These are phyloP conservation scores for Russula virescens DNA, from an alignment of 768 basidiomycete genomes.

Conservation along the genomic window DNA sequence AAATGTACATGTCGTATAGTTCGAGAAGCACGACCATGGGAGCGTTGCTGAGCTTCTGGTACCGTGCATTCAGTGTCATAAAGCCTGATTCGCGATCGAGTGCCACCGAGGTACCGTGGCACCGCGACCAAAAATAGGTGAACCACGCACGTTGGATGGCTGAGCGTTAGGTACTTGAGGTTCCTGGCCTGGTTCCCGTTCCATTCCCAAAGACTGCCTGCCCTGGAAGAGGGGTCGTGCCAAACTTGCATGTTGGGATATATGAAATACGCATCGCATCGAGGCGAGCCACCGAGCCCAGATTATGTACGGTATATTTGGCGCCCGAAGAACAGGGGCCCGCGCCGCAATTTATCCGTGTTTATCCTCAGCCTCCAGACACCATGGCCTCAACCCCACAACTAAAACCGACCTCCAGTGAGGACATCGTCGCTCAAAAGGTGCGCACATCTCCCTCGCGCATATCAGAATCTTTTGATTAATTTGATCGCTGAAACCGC, in stretches of 20 bases:
- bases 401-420: conserved; percentile 70
- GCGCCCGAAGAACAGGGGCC: not conserved
- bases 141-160: too few relatives aligned
- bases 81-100: not conserved
- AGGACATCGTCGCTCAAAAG: conserved; percentile 88
- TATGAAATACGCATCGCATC: not conserved
- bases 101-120: not conserved
- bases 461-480: not conserved
- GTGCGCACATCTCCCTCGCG: conserved; percentile 34
- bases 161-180: not conserved
- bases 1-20: not conserved
- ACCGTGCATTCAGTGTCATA: not conserved
- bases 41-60: not conserved
- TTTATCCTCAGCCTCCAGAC: conserved; percentile 7
- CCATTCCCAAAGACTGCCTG: not conserved
- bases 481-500: too few relatives aligned
- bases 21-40: not conserved
- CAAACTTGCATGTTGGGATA: not conserved
- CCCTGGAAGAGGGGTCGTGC: not conserved
- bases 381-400: conserved; percentile 38
- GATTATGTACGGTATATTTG: not conserved
- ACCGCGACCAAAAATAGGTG: not conserved
- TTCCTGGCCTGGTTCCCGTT: too few relatives aligned
- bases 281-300: not conserved
- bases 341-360: conserved; percentile 7